These are phyloP conservation scores for Scytalidium sp. DNA, from an alignment of 2,329 filamentous ascomycete species.

Conservation along the genomic window DNA sequence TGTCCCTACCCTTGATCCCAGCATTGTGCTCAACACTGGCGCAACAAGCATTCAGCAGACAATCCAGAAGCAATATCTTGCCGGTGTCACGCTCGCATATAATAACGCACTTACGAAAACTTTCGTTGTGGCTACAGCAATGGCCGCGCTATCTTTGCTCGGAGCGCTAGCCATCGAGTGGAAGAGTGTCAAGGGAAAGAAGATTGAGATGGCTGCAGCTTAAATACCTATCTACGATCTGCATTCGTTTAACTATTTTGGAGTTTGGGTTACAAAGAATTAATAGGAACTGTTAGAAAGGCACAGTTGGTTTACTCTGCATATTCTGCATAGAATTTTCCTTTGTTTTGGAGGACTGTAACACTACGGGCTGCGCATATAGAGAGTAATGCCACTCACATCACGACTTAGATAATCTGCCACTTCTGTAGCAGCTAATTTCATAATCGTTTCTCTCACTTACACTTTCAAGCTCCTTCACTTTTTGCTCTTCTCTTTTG, in stretches of 20 bases:
- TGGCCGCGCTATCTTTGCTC: conserved; percentile 43
- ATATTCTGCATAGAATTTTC: too few species aligned
- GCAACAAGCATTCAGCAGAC: conserved; percentile 57
- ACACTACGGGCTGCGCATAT: background rate
- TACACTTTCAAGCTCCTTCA: too few species aligned
- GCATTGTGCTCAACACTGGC: conserved; percentile 42
- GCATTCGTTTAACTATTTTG: background rate
- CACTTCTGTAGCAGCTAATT: too few species aligned
- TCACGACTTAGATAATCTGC: background rate
- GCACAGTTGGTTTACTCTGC: background rate
- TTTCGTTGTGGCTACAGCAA: conserved; percentile 53
- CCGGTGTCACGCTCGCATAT: conserved; percentile 56
- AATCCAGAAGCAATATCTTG: conserved; percentile 48
- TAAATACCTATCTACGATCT: conserved; percentile 3
- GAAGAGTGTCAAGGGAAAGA: conserved; percentile 49
- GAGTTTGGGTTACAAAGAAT: background rate
- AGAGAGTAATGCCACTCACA: background rate
- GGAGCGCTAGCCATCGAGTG: conserved; percentile 43
- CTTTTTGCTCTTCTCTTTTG: too few species aligned
- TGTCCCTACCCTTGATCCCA: conserved; percentile 39
- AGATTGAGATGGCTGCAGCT: conserved; percentile 26
- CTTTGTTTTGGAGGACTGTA: background rate
- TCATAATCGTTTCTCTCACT: too few species aligned
- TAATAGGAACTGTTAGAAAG: background rate
- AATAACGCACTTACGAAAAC: conserved; percentile 50